phyloP scores from a whole-genome alignment of 1,139 yeast genomes.

The Candida sanyaensis region DNA sequence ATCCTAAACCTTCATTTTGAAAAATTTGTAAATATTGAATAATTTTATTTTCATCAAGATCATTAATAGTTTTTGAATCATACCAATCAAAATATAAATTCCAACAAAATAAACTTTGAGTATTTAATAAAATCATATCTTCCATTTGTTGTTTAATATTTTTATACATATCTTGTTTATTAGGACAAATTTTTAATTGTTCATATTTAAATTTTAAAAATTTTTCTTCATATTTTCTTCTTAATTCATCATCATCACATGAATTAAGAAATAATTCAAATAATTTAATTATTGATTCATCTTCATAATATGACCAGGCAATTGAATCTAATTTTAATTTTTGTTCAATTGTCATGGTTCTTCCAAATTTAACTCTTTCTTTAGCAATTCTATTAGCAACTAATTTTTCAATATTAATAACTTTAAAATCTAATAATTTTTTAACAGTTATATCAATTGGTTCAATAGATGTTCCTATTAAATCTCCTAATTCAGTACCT shows the following conservation, averaged over 20 bases:
- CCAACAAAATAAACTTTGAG: slow-evolving; percentile 71
- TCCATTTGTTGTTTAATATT: slow-evolving; percentile 60
- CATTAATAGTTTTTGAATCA: slow-evolving; percentile 53
- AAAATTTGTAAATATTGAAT: slow-evolving; percentile 55
- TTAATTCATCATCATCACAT: slow-evolving; percentile 60
- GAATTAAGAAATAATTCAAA: slow-evolving; percentile 60
- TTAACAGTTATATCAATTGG: slow-evolving; percentile 50
- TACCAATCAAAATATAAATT: slow-evolving; percentile 72
- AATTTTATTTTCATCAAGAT: slow-evolving; percentile 51
- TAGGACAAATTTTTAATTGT: slow-evolving; percentile 47
- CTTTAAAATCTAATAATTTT: slow-evolving; percentile 49
- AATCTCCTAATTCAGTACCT: slow-evolving; percentile 58
- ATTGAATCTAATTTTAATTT: slow-evolving; percentile 36
- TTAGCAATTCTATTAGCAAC: slow-evolving; percentile 30
- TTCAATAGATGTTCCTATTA: slow-evolving; percentile 53
- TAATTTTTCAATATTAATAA: slow-evolving; percentile 40
- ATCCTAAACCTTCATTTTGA: slow-evolving; percentile 64
- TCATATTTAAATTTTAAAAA: slow-evolving; percentile 59
- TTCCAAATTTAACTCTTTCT: slow-evolving; percentile 43
- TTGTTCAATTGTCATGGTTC: slow-evolving; percentile 33
- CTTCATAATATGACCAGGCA: slow-evolving; percentile 51
- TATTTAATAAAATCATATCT: slow-evolving; percentile 71
- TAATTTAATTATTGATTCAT: slow-evolving; percentile 53
- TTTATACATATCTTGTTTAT: slow-evolving; percentile 32
- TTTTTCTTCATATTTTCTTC: slow-evolving; percentile 62